These are phyloP conservation scores for Volvox africanus DNA, from an alignment of 139 green algal species.

Conservation along the genomic window DNA sequence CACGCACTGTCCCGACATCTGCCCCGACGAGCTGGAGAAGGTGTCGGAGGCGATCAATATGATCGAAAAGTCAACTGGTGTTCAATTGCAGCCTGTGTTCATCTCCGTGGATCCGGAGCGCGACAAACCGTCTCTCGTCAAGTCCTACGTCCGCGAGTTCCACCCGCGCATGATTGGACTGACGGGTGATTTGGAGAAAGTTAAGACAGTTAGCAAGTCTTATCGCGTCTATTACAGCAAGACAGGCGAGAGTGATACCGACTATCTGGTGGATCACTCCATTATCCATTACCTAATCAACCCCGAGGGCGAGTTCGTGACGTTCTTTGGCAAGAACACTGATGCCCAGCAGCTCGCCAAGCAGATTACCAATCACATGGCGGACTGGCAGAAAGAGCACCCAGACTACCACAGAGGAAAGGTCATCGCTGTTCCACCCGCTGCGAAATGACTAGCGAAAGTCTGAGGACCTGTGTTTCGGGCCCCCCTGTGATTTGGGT, in stretches of 20 bases:
- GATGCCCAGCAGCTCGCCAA: conserved; percentile 64
- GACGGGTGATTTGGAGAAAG: conserved; percentile 84
- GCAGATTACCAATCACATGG: conserved; percentile 25
- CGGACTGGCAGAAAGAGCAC: conserved; percentile 40
- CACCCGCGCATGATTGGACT: conserved; percentile 95
- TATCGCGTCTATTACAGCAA: conserved; percentile 94
- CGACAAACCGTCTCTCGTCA: conserved; percentile 74
- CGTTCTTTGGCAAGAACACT: conserved; percentile 89
- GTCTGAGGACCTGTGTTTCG: too few species aligned
- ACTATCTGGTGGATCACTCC: conserved; percentile 99
- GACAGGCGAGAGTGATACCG: conserved; percentile 67
- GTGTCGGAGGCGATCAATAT: conserved; percentile 80
- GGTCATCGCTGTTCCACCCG: not conserved
- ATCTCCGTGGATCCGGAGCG: conserved; percentile 96
- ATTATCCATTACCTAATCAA: conserved; percentile 98
- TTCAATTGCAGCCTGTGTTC: conserved; percentile 89
- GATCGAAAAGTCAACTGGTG: conserved; percentile 63
- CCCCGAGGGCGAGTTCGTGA: conserved; percentile 92
- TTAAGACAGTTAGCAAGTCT: conserved; percentile 76
- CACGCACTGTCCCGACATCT: conserved; percentile 98
- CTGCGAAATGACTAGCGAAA: too few species aligned
- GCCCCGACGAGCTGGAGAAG: conserved; percentile 98
- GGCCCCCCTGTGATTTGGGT: too few species aligned
- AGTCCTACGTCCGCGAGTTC: conserved; percentile 93
- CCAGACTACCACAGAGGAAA: conserved; percentile 13